Evolutionary conservation across 805 yeast species (phyloP), one percentile per base, ranked within the genome.

Genomic region (Wickerhamiella nectarea): DNA sequence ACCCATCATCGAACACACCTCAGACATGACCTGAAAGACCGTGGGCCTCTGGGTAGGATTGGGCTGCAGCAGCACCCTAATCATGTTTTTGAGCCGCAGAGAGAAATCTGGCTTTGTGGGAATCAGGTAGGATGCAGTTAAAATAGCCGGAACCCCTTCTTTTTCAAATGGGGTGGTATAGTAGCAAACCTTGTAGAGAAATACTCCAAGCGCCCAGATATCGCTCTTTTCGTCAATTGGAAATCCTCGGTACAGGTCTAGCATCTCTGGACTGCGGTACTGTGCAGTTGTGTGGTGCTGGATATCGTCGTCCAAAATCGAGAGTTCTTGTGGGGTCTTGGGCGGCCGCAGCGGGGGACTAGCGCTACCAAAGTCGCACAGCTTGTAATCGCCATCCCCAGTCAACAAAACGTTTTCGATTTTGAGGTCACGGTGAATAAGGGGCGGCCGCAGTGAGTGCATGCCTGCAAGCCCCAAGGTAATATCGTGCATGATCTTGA

Each of bases 121-220:
- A 53, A 87, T 83, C 46, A 73, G 78, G 62, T 77, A 87, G 35
- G 78, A 74, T 5, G 94, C 84, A 63, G 82, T 89, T 44, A 87
- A 64, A 35, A 89, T 83, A 4, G 94, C 94, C 53, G 84, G 69
- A 51, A 84, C 94, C 33, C 85, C 84, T 35, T 80, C 78, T 36
- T 57, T 56, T 62, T 89, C 98, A 60, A 91, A 89, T 1, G 98
- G 98, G 1, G 98, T 89, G 1, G 81, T 87, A 61, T 84, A 89
- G 63, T 81, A 89, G 62, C 95, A 80, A 48, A 89, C 67, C 58
- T 89, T 89, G 67, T 83, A 89, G 41, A 91, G 67, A 49, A 91
- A 83, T 25, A 91, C 79, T 9, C 98, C 98, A 38, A 89, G 65
- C 0, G 98, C 98, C 98, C 98, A 89, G 38, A 89, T 82, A 63